These are phyloP conservation scores for Parathielavia appendiculata DNA, from an alignment of 495 filamentous ascomycete species.

Conservation along the genomic window DNA sequence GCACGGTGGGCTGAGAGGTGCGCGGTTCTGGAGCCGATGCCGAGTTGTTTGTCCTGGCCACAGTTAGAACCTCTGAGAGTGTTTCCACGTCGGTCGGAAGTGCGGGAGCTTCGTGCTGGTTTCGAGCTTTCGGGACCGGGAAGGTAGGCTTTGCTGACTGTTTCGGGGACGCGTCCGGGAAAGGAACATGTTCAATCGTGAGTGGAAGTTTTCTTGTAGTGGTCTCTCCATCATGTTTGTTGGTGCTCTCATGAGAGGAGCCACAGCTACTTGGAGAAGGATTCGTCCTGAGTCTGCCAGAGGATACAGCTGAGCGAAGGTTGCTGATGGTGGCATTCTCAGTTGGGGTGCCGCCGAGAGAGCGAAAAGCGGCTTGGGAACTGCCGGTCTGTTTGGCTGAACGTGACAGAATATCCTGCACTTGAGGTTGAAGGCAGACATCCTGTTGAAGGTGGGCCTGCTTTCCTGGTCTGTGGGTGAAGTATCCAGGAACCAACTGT, in stretches of 20 bases:
- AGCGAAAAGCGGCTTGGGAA: background rate
- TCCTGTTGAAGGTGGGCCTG: background rate
- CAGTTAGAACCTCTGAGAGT: background rate
- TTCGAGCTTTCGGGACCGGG: background rate
- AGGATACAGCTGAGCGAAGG: background rate
- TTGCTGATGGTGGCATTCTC: background rate
- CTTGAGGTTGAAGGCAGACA: background rate
- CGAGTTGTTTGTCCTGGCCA: background rate
- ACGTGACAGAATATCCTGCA: background rate
- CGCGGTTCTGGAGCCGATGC: background rate
- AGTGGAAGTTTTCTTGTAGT: background rate
- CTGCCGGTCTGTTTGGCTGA: background rate
- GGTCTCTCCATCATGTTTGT: background rate
- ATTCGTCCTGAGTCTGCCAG: background rate
- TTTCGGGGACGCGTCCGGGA: background rate
- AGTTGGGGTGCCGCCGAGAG: background rate
- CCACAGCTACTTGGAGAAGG: background rate
- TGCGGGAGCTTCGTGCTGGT: too few species aligned
- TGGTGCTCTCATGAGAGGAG: background rate
- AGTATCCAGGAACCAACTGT: slow-evolving; percentile 9
- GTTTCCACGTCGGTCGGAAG: background rate
- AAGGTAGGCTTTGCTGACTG: background rate
- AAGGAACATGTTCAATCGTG: background rate
- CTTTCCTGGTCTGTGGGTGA: slow-evolving; percentile 9
- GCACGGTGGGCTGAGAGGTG: background rate